Conservation (phyloP, 352 stramenopile genomes). For the Phytopythium delawarense region DNA sequence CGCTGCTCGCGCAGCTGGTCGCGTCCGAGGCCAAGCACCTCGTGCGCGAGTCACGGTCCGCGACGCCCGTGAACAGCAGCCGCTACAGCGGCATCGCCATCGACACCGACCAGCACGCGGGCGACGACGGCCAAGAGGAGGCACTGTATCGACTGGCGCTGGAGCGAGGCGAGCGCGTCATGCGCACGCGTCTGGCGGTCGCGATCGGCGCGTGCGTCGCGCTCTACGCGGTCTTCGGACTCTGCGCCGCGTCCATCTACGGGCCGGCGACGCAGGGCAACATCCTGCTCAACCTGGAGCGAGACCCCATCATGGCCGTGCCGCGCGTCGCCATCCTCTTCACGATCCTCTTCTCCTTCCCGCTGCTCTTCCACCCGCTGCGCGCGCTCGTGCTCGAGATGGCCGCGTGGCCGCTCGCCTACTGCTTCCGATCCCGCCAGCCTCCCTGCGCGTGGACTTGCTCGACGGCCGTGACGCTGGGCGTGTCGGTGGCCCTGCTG, state of each 20-base stretch:
- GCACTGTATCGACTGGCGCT: conserved; percentile 17
- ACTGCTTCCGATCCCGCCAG: conserved; percentile 3
- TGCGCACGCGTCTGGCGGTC: conserved; percentile 43
- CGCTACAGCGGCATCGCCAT: conserved; percentile 7
- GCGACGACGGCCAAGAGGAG: background rate
- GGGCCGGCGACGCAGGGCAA: conserved; percentile 57
- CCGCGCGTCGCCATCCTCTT: conserved; percentile 60
- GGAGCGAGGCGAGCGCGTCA: conserved; percentile 19
- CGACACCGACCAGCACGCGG: background rate
- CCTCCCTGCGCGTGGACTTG: conserved; percentile 5
- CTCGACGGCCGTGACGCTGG: conserved; percentile 23
- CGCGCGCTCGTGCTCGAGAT: conserved; percentile 63
- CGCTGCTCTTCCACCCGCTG: conserved; percentile 67
- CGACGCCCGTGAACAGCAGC: conserved; percentile 1
- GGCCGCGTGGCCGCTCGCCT: conserved; percentile 15
- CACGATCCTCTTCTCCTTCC: conserved; percentile 76
- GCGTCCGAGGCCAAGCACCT: conserved; percentile 14
- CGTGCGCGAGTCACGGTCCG: conserved; percentile 6
- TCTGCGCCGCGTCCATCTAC: conserved; percentile 61
- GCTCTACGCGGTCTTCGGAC: conserved; percentile 61
- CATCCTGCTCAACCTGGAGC: conserved; percentile 73
- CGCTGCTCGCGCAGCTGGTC: conserved; percentile 56
- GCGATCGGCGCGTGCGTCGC: conserved; percentile 40
- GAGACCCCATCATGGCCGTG: conserved; percentile 66
- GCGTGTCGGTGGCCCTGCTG: conserved; percentile 40